These are phyloP conservation scores for Protea cynaroides DNA, from an alignment of 164 flowering plant species.

Conservation along the genomic window DNA sequence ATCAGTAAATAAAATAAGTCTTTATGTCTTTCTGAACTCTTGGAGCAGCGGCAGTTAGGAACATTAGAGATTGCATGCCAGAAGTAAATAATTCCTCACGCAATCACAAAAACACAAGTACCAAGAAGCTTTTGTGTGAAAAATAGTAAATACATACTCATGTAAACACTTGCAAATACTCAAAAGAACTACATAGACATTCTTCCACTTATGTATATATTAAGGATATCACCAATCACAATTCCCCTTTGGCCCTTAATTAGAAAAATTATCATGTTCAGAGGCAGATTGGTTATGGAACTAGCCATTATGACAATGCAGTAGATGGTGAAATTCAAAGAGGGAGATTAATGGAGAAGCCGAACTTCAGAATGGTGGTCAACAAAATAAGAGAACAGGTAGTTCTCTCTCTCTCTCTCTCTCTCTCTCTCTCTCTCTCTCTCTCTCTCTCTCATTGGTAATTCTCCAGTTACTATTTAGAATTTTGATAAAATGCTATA, in stretches of 20 bases:
- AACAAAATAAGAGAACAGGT: conserved; percentile 73
- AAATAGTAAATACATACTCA: too few relatives aligned
- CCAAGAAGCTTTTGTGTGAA: too few relatives aligned
- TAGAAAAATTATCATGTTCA: conserved; percentile 14
- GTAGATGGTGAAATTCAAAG: conserved; percentile 6
- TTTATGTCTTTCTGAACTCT: neutral
- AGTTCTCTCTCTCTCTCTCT: too few relatives aligned
- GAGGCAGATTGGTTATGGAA: conserved; percentile 22
- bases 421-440: too few relatives aligned
- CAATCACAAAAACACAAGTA: too few relatives aligned
- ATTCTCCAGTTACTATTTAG: too few relatives aligned
- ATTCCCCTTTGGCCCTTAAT: neutral
- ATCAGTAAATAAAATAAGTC: too few relatives aligned
- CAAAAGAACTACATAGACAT: neutral
- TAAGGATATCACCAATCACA: neutral
- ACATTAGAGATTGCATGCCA: neutral
- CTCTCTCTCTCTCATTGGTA: too few relatives aligned
- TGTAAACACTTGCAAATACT: neutral
- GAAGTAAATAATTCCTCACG: too few relatives aligned
- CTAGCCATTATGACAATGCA: conserved; percentile 26
- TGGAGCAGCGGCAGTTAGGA: neutral
- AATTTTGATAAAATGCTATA: too few relatives aligned
- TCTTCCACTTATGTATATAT: neutral
- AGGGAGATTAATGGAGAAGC: conserved; percentile 27
- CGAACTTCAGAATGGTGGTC: conserved; percentile 46